Conservation (phyloP, 2,329 filamentous ascomycete species). For the Cladosporium sphaerospermum region DNA sequence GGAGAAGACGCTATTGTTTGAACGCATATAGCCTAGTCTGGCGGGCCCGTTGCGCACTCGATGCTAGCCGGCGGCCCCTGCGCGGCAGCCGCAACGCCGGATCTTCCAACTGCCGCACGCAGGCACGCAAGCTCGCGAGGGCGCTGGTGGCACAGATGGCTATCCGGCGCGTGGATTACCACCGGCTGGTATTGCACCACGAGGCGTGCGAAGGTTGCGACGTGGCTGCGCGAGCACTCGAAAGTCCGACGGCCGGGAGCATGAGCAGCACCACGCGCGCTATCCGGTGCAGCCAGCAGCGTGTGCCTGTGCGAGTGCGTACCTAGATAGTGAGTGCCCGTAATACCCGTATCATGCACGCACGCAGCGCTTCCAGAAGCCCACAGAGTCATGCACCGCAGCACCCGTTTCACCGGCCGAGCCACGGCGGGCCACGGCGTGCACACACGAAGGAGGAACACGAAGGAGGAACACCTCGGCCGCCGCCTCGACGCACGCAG, state of each 20-base stretch:
- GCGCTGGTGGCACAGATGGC: conserved; percentile 4
- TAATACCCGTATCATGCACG: no score
- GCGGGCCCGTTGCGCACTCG: not conserved
- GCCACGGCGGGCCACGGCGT: not conserved
- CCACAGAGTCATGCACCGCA: not conserved
- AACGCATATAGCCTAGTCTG: not conserved
- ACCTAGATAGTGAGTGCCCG: no score
- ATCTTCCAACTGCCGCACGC: not conserved
- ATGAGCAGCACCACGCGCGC: no score
- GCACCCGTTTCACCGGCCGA: not conserved
- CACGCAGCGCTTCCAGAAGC: no score
- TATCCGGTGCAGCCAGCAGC: no score
- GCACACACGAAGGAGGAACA: not conserved
- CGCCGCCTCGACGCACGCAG: no score
- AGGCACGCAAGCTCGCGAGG: not conserved
- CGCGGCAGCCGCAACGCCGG: not conserved
- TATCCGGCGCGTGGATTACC: conserved; percentile 2
- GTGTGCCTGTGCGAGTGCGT: no score
- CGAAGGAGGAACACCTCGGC: no score
- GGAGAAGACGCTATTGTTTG: not conserved
- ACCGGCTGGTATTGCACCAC: not conserved
- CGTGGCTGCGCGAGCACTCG: not conserved
- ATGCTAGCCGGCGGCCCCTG: not conserved
- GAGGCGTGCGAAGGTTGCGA: not conserved
- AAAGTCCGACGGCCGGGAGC: not conserved